These are phyloP conservation scores for Hypoxylon intermedium DNA, from an alignment of 495 filamentous ascomycete species.

Conservation along the genomic window DNA sequence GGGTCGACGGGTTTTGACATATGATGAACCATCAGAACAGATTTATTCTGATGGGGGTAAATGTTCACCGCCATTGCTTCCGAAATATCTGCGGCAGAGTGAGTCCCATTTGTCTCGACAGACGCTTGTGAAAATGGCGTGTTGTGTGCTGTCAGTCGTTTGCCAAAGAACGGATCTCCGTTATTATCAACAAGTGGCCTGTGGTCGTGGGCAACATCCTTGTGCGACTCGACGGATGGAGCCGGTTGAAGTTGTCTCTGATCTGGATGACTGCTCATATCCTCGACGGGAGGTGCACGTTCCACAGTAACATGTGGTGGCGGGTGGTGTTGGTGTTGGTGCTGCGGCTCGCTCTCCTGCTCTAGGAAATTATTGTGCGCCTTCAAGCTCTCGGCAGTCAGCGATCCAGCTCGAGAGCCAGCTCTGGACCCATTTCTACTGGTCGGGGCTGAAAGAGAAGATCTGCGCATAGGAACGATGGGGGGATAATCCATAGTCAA, in stretches of 20 bases:
- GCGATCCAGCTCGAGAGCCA: slow-evolving; percentile 58
- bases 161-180: slow-evolving; percentile 63
- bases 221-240: slow-evolving; percentile 45
- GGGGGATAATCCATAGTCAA: slow-evolving; percentile 66
- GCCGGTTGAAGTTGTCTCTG: slow-evolving; percentile 40
- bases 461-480: slow-evolving; percentile 65
- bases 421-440: slow-evolving; percentile 71
- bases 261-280: slow-evolving; percentile 41
- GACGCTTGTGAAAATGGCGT: slow-evolving; percentile 67
- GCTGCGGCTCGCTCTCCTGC: slow-evolving; percentile 39
- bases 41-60: slow-evolving; percentile 86
- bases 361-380: slow-evolving; percentile 60
- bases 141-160: slow-evolving; percentile 58
- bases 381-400: slow-evolving; percentile 71
- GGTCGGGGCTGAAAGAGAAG: slow-evolving; percentile 74
- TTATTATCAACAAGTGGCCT: slow-evolving; percentile 54
- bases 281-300: slow-evolving; percentile 34
- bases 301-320: slow-evolving; percentile 38
- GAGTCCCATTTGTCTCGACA: slow-evolving; percentile 61
- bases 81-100: slow-evolving; percentile 62
- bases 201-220: slow-evolving; percentile 41
- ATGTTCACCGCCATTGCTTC: slow-evolving; percentile 85
- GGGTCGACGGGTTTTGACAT: slow-evolving; percentile 49
- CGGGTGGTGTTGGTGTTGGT: slow-evolving; percentile 38
- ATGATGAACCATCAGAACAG: slow-evolving; percentile 78